Evolutionary conservation across 352 stramenopile genomes (phyloP), one percentile per base, ranked within the genome.

Genomic region (Halophytophthora polymorphica): DNA sequence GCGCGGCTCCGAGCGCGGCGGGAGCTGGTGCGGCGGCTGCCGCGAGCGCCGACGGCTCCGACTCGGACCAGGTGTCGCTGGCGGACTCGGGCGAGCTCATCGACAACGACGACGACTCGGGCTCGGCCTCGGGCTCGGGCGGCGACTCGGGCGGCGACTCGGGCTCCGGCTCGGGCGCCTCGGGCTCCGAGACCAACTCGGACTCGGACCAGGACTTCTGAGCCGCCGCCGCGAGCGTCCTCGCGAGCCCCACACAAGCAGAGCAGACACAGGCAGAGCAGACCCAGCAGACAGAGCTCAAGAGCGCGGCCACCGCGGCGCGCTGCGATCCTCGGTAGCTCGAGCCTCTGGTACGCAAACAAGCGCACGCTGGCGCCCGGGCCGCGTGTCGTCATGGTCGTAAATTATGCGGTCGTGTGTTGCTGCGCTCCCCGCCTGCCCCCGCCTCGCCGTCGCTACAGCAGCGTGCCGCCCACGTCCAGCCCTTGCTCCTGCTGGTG

Each of bases 161-260:
- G 1, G 64, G 71, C 8, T 91, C 82, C 3, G 76, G 73, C 15
- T 86, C 76, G n/a, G 71, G 72, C 14, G 64, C 67, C 3, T 88
- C 72, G 6, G 74, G 67, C 18, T 88, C 79, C n/a, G 77, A 82
- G 31, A 86, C 73, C 4, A 84, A 82, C 50, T 90, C 74, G 25
- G 83, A 91, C 50, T 91, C 79, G n/a, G 81, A 92, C 50, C 83
- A 89, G 55, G 80, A 92, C 50, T 90, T 93, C 45, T 91, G 46
- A 72, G 34, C 2, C 13, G n/a, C 25, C 4, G 25, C 4, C 25
- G n/a, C n/a, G n/a, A n/a, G n/a, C n/a, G n/a, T n/a, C n/a, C n/a
- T n/a, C n/a, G n/a, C n/a, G n/a, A n/a, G n/a, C n/a, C n/a, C n/a
- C n/a, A n/a, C n/a, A n/a, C n/a, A n/a, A n/a, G 25, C 25, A 31